Evolutionary conservation across 208 protist genomes (phyloP).

Genomic region (Strigomonas culicis): DNA sequence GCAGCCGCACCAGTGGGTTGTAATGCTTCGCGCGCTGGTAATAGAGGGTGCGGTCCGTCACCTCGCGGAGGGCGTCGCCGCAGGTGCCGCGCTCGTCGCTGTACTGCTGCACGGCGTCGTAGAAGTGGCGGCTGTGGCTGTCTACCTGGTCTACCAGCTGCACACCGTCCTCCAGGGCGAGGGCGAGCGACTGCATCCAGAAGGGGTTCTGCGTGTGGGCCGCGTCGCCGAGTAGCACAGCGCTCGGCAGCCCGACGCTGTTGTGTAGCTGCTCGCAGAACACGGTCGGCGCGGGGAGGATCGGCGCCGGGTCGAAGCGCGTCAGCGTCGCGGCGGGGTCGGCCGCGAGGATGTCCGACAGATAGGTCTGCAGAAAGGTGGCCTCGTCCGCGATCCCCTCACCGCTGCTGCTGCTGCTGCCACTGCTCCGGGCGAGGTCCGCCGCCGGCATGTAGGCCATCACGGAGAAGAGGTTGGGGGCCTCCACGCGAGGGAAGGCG

Average conservation of each 20-base stretch:
- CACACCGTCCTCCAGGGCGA: slow-evolving; percentile 78
- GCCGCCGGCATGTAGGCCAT: slow-evolving; percentile 74
- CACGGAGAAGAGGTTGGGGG: slow-evolving; percentile 65
- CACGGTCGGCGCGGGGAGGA: slow-evolving; percentile 60
- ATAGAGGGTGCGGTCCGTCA: slow-evolving; percentile 84
- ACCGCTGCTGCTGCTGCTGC: too few relatives aligned
- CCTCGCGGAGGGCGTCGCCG: slow-evolving; percentile 77
- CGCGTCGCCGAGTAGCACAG: slow-evolving; percentile 78
- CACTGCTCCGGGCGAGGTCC: too few relatives aligned
- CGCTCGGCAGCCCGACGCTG: slow-evolving; percentile 78
- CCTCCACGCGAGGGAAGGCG: slow-evolving; percentile 67
- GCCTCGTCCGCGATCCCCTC: slow-evolving; percentile 34
- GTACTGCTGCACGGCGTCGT: slow-evolving; percentile 85
- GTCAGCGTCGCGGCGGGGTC: slow-evolving; percentile 19
- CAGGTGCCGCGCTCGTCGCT: slow-evolving; percentile 79
- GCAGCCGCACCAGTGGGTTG: slow-evolving; percentile 71
- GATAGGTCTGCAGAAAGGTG: slow-evolving; percentile 36
- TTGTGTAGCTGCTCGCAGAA: slow-evolving; percentile 88
- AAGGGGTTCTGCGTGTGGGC: slow-evolving; percentile 82
- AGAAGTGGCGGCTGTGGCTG: slow-evolving; percentile 80
- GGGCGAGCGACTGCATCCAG: slow-evolving; percentile 80
- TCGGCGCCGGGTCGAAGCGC: slow-evolving; percentile 23
- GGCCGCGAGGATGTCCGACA: slow-evolving; percentile 26
- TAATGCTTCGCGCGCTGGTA: slow-evolving; percentile 81
- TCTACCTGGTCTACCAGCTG: slow-evolving; percentile 83